Conservation (phyloP, 176 grass and related monocot genomes). For the Phoenix roebelenii region DNA sequence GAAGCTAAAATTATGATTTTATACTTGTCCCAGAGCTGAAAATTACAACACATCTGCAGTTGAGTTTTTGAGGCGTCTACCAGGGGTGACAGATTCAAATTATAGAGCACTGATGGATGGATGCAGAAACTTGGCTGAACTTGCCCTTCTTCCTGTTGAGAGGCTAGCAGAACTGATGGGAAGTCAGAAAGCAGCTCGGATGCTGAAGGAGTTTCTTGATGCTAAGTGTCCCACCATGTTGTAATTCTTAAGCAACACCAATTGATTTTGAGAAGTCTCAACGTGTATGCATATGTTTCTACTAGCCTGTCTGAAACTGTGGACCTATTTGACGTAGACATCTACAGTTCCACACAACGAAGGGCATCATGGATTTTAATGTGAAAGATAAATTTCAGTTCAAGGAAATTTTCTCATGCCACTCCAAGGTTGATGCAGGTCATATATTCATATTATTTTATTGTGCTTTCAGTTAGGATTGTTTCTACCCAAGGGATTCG, state of each 20-base stretch:
- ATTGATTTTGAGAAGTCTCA: background rate
- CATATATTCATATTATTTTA: too few species aligned
- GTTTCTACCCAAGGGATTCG: too few species aligned
- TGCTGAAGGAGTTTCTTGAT: slow-evolving; percentile 83
- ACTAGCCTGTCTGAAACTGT: too few species aligned
- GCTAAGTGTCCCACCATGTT: slow-evolving; percentile 84
- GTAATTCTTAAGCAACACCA: slow-evolving; percentile 11
- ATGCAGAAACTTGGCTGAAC: slow-evolving; percentile 71
- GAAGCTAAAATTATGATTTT: slow-evolving; percentile 4
- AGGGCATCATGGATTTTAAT: too few species aligned
- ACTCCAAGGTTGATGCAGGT: too few species aligned
- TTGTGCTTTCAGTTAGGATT: too few species aligned
- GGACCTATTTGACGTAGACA: too few species aligned
- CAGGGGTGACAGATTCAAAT: slow-evolving; percentile 85
- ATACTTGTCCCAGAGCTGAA: slow-evolving; percentile 43
- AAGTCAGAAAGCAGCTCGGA: slow-evolving; percentile 68
- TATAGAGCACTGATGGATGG: slow-evolving; percentile 77
- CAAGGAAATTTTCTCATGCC: too few species aligned
- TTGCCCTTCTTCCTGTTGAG: slow-evolving; percentile 67
- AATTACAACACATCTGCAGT: slow-evolving; percentile 92
- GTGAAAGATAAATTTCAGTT: too few species aligned
- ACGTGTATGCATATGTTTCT: too few species aligned
- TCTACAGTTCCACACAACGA: too few species aligned
- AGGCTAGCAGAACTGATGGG: slow-evolving; percentile 66
- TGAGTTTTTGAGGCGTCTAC: slow-evolving; percentile 85